These are phyloP conservation scores for Penicillium brevicompactum DNA, from an alignment of 2,329 filamentous ascomycete species.

Conservation along the genomic window DNA sequence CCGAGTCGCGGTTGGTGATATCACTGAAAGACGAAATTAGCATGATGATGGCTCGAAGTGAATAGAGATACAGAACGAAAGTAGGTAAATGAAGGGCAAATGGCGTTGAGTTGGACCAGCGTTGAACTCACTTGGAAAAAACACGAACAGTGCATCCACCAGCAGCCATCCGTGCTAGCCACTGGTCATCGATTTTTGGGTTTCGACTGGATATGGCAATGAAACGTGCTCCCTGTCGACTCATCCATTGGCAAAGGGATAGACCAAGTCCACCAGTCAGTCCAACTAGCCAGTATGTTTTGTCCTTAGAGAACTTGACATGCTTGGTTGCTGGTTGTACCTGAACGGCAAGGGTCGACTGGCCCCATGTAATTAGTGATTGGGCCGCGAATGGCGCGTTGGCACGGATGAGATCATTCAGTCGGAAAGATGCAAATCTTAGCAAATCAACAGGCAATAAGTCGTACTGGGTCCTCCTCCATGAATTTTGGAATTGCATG, in stretches of 20 bases:
- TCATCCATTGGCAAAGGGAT: constrained; percentile 35
- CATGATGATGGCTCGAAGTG: too few species aligned
- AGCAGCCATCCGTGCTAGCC: constrained; percentile 21
- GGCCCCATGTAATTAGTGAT: constrained; percentile 15
- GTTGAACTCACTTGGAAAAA: constrained; percentile 18
- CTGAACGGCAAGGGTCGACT: constrained; percentile 13
- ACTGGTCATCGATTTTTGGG: constrained; percentile 28
- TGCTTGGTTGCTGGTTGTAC: constrained; percentile 18
- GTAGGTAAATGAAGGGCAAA: too few species aligned
- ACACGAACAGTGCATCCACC: constrained; percentile 22
- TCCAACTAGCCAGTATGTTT: constrained; percentile 37
- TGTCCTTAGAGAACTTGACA: constrained; percentile 27
- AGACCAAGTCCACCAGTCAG: constrained; percentile 30
- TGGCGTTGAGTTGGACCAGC: too few species aligned
- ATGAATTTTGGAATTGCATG: constrained; percentile 8
- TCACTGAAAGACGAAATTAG: constrained; percentile 15
- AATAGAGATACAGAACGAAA: too few species aligned
- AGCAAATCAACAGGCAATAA: constrained; percentile 10
- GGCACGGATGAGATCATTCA: constrained; percentile 12
- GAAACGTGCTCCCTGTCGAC: constrained; percentile 26
- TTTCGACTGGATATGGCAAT: constrained; percentile 33
- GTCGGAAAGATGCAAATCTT: constrained; percentile 3
- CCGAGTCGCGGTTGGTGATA: constrained; percentile 24
- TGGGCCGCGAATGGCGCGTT: neutral
- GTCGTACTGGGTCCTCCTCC: constrained; percentile 5